A percentile compares a stretch with the other conserved stretches of the same genome.
Evolutionary conservation across 2,329 filamentous ascomycete genomes (phyloP).

Genomic region (Nigrospora sphaerica): DNA sequence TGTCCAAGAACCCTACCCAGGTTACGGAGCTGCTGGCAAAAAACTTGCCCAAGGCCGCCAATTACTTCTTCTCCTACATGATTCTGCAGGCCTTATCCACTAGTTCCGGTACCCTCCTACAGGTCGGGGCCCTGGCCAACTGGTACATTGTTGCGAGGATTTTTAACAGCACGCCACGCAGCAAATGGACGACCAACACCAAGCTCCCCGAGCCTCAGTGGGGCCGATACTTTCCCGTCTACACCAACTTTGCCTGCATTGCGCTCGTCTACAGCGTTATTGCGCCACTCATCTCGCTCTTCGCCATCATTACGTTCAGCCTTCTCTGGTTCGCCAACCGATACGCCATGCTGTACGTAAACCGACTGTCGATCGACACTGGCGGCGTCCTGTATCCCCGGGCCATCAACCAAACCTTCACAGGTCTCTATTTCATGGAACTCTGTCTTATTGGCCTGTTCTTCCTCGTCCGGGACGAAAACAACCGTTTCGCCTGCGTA

Average conservation of each 20-base stretch:
- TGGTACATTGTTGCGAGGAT: constrained; percentile 80
- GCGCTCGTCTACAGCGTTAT: constrained; percentile 83
- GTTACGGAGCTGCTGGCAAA: constrained; percentile 66
- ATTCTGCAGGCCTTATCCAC: constrained; percentile 87
- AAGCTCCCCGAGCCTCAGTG: constrained; percentile 71
- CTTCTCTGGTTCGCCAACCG: constrained; percentile 91
- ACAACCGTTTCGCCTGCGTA: constrained; percentile 50
- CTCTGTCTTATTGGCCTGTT: constrained; percentile 84
- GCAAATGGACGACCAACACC: constrained; percentile 83
- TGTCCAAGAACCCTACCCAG: constrained; percentile 50
- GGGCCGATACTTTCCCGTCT: constrained; percentile 92
- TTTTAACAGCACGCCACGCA: constrained; percentile 70
- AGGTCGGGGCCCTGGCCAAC: constrained; percentile 68
- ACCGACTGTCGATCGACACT: constrained; percentile 81
- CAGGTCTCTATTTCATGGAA: constrained; percentile 91
- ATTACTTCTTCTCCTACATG: constrained; percentile 99
- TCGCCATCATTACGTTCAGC: constrained; percentile 86
- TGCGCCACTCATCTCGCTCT: constrained; percentile 82
- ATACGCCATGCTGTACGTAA: constrained; percentile 96
- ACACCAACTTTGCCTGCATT: constrained; percentile 94
- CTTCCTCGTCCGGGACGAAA: constrained; percentile 61
- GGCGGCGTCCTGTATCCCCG: constrained; percentile 87
- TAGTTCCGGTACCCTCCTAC: constrained; percentile 81
- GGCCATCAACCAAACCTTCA: constrained; percentile 93
- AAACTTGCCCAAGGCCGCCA: constrained; percentile 79